A percentile compares a stretch with the other conserved stretches of the same genome.
These are phyloP conservation scores for Chondrus crispus DNA, from an alignment of 23 red algal genomes.

Conservation along the genomic window DNA sequence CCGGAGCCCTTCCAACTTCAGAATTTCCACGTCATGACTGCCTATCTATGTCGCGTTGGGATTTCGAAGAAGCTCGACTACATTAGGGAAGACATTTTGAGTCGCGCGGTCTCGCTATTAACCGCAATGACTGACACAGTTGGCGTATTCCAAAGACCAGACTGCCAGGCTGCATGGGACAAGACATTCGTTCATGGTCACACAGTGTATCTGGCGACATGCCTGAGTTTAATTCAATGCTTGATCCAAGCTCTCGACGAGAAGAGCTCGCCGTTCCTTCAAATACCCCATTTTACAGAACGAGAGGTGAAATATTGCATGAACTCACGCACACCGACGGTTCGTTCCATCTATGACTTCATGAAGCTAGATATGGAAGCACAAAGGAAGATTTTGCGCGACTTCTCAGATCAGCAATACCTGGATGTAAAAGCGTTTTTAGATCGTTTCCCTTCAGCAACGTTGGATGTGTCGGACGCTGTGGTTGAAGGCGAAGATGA, in stretches of 20 bases:
- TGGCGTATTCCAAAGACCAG: conserved; percentile 48
- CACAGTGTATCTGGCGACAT: conserved; percentile 43
- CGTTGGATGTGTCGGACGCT: conserved; percentile 58
- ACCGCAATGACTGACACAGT: conserved; percentile 69
- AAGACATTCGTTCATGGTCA: conserved; percentile 50
- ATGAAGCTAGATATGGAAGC: conserved; percentile 52
- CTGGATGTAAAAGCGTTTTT: conserved; percentile 83
- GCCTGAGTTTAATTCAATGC: conserved; percentile 61
- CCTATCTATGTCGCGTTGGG: conserved; percentile 62
- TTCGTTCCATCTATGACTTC: conserved; percentile 64
- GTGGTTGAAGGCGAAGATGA: conserved; percentile 87
- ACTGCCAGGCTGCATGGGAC: conserved; percentile 61
- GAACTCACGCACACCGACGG: conserved; percentile 15
- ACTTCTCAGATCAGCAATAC: conserved; percentile 48
- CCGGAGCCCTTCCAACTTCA: conserved; percentile 33
- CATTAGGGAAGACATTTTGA: conserved; percentile 41
- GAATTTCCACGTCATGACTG: conserved; percentile 58
- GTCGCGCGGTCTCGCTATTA: conserved; percentile 37
- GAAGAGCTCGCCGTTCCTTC: conserved; percentile 80
- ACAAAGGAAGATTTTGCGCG: conserved; percentile 67
- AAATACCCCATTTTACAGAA: conserved; percentile 77
- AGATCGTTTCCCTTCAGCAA: conserved; percentile 57
- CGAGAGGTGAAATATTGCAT: conserved; percentile 59
- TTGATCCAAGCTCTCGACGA: conserved; percentile 71
- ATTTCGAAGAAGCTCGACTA: conserved; percentile 52